Percentiles rank a stretch among this genome's conserved stretches.
These are phyloP conservation scores for Sporothrix phasma DNA, from an alignment of 2,329 filamentous ascomycete genomes.

Conservation along the genomic window DNA sequence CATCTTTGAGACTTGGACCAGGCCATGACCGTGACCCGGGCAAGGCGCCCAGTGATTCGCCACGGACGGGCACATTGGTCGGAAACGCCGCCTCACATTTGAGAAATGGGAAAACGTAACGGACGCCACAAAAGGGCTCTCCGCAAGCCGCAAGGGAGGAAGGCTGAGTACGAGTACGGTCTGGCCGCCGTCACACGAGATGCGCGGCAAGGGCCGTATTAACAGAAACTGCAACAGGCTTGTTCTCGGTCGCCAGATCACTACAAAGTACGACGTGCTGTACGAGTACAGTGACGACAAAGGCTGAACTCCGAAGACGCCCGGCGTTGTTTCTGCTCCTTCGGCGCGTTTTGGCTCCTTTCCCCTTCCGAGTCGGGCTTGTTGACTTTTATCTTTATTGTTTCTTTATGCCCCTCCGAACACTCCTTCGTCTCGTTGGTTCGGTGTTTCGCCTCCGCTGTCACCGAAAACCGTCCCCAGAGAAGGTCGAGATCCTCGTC, in stretches of 20 bases:
- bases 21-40: neutral
- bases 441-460: conserved; percentile 6
- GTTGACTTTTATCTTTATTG: neutral
- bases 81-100: neutral
- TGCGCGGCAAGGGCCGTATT: neutral
- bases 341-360: neutral
- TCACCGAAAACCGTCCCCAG: neutral
- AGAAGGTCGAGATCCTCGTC: neutral
- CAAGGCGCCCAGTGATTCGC: neutral
- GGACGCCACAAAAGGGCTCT: neutral
- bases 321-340: neutral
- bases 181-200: neutral
- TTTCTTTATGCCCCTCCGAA: neutral
- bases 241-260: neutral
- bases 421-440: neutral
- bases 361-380: neutral
- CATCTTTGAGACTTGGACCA: neutral
- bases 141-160: neutral
- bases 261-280: neutral
- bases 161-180: neutral
- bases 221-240: too few species aligned
- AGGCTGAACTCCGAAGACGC: conserved; percentile 8
- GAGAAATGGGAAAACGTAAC: neutral
- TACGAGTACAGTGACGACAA: too few species aligned
- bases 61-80: neutral